Base-by-base conservation (phyloP, 2,329 filamentous ascomycete species). In the Fusarium siculi region DNA sequence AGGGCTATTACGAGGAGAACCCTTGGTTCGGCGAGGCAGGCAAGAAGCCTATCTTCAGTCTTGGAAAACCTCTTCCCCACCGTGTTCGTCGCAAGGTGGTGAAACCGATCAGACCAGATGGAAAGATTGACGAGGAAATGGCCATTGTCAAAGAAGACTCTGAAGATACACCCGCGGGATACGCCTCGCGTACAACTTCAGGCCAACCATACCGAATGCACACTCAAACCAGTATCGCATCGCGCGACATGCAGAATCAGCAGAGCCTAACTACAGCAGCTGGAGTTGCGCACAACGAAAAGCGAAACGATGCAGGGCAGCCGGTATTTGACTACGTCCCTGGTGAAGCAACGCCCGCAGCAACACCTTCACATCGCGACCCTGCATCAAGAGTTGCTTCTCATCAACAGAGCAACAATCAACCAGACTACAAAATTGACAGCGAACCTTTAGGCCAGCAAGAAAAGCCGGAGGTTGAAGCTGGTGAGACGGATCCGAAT, bases 31-130 rank as follows among this genome's bases (percentile, higher is more conserved):
- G 63, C 4, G 59, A 73, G 36, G 42, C 47, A 5, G 64, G 52
- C 3, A 61, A 68, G 23, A 75, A 75, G 7, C 72, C 72, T 1
- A 67, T 75, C 3, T 75, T 75, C 21, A 75, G 73, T 32, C 66
- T 75, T 9, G 73, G 69, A 16, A 70, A 70, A 4, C 73, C 73
- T 15, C 43, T 75, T 7, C 73, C 73, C 11, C 73, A 75, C 10
- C 63, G 56, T 4, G 70, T 74, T 11, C 64, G 73, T 5, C 71
- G 52, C n/a, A 68, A 60, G 28, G 59, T 53, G 3, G n/a, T 63
- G 1, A 71, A 62, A 1, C 67, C 67, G 3, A 25, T 54, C 18
- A 50, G 11, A 9, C 43, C 30, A 9, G 60, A 71, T 34, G 63
- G 55, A 6, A 65, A 39, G 4, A n/a, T 62, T 0, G 72, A 74